Evolutionary conservation across 2,329 filamentous ascomycete species (phyloP).

Genomic region (Aureobasidium melanogenum): DNA sequence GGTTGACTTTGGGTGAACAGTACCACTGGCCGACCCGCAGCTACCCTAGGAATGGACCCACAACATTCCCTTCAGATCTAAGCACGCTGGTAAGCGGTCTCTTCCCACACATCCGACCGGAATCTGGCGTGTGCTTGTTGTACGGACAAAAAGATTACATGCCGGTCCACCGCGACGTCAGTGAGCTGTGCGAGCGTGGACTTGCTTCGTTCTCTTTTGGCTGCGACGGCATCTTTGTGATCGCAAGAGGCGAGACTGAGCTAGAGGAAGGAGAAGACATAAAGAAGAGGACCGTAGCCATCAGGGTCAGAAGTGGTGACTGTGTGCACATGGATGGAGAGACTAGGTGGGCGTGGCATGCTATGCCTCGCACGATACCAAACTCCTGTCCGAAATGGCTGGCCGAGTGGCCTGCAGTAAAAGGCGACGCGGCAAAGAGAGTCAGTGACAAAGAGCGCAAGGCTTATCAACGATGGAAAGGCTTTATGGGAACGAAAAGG

Average conservation of each 20-base stretch:
- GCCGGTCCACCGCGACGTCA: conserved; percentile 17
- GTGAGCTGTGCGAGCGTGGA: conserved; percentile 11
- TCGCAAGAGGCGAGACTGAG: conserved; percentile 12
- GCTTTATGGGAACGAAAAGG: conserved; percentile 31
- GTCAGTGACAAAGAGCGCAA: conserved; percentile 15
- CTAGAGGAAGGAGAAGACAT: conserved; percentile 18
- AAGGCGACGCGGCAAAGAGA: conserved; percentile 23
- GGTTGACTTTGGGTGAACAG: conserved; percentile 15
- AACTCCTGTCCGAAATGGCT: conserved; percentile 14
- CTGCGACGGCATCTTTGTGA: conserved; percentile 16
- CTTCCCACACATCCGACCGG: conserved; percentile 14
- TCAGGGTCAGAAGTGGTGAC: conserved; percentile 15
- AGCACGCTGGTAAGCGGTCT: conserved; percentile 7
- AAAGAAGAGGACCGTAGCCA: conserved; percentile 15
- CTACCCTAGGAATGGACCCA: conserved; percentile 11
- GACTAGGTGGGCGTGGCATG: conserved; percentile 17
- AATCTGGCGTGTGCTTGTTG: conserved; percentile 15
- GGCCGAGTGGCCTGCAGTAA: conserved; percentile 19
- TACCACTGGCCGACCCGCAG: conserved; percentile 17
- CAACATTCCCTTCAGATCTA: conserved; percentile 14
- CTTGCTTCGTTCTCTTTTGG: conserved; percentile 15
- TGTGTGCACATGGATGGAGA: conserved; percentile 14
- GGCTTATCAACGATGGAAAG: conserved; percentile 30
- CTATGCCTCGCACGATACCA: conserved; percentile 15
- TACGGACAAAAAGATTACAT: conserved; percentile 16